Conservation (phyloP, 1,139 yeast genomes). For the Entelexis sorbosivorans region DNA sequence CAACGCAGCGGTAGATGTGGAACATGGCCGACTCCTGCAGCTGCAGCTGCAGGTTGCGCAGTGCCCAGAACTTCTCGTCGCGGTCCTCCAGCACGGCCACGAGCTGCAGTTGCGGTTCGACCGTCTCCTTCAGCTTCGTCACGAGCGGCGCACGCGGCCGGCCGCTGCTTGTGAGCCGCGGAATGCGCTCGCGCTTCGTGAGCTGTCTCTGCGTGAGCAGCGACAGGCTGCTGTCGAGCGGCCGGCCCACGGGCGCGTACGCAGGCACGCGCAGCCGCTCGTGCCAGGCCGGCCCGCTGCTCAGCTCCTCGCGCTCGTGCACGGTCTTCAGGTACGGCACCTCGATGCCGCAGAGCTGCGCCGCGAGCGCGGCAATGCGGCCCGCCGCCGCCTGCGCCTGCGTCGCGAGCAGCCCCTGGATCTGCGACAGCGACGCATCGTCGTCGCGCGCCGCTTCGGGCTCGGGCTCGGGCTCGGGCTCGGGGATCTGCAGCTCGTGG, state of each 20-base stretch:
- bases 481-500: constrained; percentile 16
- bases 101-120: constrained; percentile 17
- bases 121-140: constrained; percentile 2
- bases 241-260: constrained; percentile 20
- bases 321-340: constrained; percentile 12
- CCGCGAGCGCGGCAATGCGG: constrained; percentile 15
- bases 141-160: constrained; percentile 9
- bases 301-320: constrained; percentile 10
- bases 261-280: constrained; percentile 11
- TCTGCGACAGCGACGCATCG: neutral
- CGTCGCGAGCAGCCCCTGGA: neutral
- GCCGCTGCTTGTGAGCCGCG: constrained; percentile 9
- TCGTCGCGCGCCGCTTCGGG: neutral
- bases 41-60: constrained; percentile 12
- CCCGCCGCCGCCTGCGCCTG: constrained; percentile 17
- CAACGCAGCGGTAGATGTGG: constrained; percentile 20
- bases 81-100: constrained; percentile 9
- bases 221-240: constrained; percentile 21
- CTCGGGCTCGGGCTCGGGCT: no score
- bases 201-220: constrained; percentile 18
- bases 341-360: neutral
- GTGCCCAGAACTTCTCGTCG: constrained; percentile 6
- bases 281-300: constrained; percentile 13
- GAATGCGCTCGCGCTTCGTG: neutral
- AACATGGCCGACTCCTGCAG: constrained; percentile 11